A percentile compares a stretch with the other conserved stretches of the same genome.
These are phyloP conservation scores for Erysimum pusillum DNA, from an alignment of 441 rosid species.

Conservation along the genomic window DNA sequence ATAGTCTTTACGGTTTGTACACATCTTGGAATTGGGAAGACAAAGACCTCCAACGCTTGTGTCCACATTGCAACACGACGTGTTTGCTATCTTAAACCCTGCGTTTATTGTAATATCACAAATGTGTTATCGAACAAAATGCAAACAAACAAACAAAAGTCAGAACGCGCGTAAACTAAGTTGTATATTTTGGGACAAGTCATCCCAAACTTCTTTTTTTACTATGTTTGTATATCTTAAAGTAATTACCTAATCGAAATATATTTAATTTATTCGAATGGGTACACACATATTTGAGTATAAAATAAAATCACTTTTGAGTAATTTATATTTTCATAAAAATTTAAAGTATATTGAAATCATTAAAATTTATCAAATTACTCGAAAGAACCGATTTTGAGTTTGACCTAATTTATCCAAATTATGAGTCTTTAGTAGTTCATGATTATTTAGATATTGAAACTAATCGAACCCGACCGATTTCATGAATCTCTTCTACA, in stretches of 20 bases:
- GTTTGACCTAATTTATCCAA: neutral
- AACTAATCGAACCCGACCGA: neutral
- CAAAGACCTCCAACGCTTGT: conserved; percentile 83
- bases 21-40: conserved; percentile 78
- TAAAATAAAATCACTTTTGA: too few relatives aligned
- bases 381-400: neutral
- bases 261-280: neutral
- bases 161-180: neutral
- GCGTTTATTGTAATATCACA: too few relatives aligned
- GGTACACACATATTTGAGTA: neutral
- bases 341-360: too few relatives aligned
- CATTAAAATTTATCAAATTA: too few relatives aligned
- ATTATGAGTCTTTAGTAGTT: neutral
- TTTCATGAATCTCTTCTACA: neutral
- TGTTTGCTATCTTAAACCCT: conserved; percentile 82
- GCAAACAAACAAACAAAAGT: neutral
- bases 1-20: conserved; percentile 67
- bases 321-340: neutral
- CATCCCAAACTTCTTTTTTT: neutral
- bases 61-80: conserved; percentile 92
- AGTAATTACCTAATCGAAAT: neutral
- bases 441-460: neutral
- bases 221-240: too few relatives aligned
- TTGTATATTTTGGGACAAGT: neutral
- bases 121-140: conserved; percentile 18